phyloP scores from a whole-genome alignment of 768 basidiomycete genomes.

The Kondoa malvinella region DNA sequence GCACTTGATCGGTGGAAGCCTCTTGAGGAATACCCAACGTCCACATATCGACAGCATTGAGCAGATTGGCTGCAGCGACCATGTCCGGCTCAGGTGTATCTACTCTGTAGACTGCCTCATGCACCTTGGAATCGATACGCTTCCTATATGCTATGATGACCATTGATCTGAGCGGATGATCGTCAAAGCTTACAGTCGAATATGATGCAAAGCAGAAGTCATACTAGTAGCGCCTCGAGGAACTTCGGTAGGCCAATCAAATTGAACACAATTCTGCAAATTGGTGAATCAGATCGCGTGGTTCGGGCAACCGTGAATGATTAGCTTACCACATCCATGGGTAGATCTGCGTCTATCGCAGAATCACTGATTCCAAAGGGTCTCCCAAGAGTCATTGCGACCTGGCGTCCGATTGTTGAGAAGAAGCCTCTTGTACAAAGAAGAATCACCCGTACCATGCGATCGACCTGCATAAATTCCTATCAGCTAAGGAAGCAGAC shows the following conservation, averaged over 20 bases:
- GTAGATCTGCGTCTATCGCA: background rate
- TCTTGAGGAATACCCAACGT: background rate
- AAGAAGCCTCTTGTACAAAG: background rate
- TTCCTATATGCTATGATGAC: background rate
- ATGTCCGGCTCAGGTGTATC: background rate
- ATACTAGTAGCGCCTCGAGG: background rate
- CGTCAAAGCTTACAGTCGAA: background rate
- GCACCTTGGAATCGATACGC: background rate
- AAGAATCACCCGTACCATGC: background rate
- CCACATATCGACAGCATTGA: background rate
- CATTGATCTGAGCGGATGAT: background rate
- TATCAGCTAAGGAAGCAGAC: background rate
- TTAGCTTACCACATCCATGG: background rate
- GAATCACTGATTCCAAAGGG: background rate
- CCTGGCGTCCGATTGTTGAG: no score
- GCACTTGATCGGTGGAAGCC: background rate
- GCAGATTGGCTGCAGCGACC: background rate
- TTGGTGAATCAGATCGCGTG: background rate
- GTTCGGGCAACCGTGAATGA: background rate
- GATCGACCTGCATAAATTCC: background rate
- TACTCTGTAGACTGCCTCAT: background rate
- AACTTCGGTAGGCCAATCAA: background rate
- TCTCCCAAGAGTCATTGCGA: background rate
- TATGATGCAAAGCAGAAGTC: background rate
- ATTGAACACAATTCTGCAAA: background rate